phyloP scores from a whole-genome alignment of 1,139 yeast species.

The Diutina sp. region DNA sequence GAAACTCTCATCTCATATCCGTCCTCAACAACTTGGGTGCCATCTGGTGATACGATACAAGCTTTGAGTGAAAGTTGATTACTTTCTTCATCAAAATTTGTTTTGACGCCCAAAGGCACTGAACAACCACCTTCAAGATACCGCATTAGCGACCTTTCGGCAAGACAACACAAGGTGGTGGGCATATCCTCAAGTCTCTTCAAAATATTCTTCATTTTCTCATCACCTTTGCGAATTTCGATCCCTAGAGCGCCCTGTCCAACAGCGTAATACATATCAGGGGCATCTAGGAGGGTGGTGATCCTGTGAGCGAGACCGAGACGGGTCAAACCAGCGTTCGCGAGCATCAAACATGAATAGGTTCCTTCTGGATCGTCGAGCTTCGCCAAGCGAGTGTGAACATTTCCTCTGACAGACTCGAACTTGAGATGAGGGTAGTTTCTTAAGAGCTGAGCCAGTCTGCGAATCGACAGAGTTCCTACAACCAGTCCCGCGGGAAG shows the following conservation, averaged over 20 bases:
- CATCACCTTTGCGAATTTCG: conserved; percentile 69
- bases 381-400: conserved; percentile 71
- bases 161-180: conserved; percentile 69
- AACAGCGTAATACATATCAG: conserved; percentile 89
- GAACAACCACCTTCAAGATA: conserved; percentile 95
- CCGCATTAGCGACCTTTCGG: conserved; percentile 82
- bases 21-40: conserved; percentile 52
- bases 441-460: conserved; percentile 56
- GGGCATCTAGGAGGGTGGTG: conserved; percentile 53
- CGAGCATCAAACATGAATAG: conserved; percentile 70
- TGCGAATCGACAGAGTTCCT: conserved; percentile 88
- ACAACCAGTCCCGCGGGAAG: conserved; percentile 79
- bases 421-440: conserved; percentile 29
- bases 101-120: conserved; percentile 86
- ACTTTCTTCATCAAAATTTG: conserved; percentile 35
- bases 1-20: conserved; percentile 20
- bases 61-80: conserved; percentile 43
- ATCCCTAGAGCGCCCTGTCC: conserved; percentile 97
- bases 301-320: conserved; percentile 62
- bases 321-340: conserved; percentile 83
- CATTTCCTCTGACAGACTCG: conserved; percentile 80
- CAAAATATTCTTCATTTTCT: conserved; percentile 43
- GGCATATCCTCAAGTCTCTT: conserved; percentile 51
- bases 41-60: conserved; percentile 79
- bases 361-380: conserved; percentile 54